Conservation (phyloP, 2,329 filamentous ascomycete genomes). For the Fusarium abutilonis region DNA sequence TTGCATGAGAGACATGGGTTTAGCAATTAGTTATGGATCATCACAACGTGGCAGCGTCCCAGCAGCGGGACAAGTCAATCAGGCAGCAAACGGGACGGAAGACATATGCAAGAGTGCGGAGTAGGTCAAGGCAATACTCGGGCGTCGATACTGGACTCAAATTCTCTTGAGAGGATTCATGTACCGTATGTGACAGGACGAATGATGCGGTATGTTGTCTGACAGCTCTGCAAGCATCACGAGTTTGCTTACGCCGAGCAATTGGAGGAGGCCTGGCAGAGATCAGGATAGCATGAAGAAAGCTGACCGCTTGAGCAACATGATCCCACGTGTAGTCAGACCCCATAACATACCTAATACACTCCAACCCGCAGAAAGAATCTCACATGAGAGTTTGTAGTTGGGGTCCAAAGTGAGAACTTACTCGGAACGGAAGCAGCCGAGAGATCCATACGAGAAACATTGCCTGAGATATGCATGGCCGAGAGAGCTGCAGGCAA, state of each 20-base stretch:
- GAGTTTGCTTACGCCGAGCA: slow-evolving; percentile 6
- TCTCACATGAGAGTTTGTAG: neutral
- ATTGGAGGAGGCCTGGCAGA: neutral
- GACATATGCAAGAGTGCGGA: neutral
- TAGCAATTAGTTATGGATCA: no score
- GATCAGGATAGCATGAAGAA: neutral
- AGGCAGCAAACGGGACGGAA: neutral
- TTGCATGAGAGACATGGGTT: no score
- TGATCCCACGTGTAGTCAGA: slow-evolving; percentile 7
- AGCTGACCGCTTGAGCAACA: slow-evolving; percentile 7
- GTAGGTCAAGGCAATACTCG: neutral
- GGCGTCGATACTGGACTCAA: neutral
- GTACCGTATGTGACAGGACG: neutral
- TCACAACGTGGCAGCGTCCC: neutral
- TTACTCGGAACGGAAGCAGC: slow-evolving; percentile 28
- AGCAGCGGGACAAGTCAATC: neutral
- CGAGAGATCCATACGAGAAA: slow-evolving; percentile 7
- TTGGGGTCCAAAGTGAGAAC: slow-evolving; percentile 1
- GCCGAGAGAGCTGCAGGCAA: slow-evolving; percentile 10
- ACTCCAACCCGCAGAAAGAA: neutral
- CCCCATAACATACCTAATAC: slow-evolving; percentile 5
- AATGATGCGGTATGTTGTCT: slow-evolving; percentile 3
- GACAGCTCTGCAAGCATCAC: slow-evolving; percentile 11
- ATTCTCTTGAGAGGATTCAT: neutral
- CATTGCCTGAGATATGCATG: slow-evolving; percentile 1